These are phyloP conservation scores for Myriosclerotinia duriaeana DNA, from an alignment of 2,329 filamentous ascomycete genomes.

Conservation along the genomic window DNA sequence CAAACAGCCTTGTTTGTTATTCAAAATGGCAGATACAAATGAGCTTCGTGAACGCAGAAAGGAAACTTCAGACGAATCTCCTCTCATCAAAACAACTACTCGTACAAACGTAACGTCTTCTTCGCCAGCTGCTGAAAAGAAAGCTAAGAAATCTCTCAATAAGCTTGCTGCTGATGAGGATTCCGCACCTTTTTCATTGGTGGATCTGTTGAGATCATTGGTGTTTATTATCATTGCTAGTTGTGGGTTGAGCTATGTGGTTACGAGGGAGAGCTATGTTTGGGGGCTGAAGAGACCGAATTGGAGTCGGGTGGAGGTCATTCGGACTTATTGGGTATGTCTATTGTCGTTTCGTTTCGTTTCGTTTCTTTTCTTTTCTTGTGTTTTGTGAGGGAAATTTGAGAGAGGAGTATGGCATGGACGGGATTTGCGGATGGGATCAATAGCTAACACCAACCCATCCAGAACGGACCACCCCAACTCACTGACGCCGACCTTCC, in stretches of 20 bases:
- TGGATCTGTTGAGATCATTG: slow-evolving; percentile 37
- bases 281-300: slow-evolving; percentile 37
- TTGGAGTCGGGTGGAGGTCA: slow-evolving; percentile 32
- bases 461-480: slow-evolving; percentile 57
- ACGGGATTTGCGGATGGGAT: background rate
- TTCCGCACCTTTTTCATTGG: slow-evolving; percentile 29
- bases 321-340: slow-evolving; percentile 36
- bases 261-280: slow-evolving; percentile 37
- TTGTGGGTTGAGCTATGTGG: slow-evolving; percentile 37
- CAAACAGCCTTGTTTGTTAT: background rate
- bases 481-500: slow-evolving; percentile 75
- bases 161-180: slow-evolving; percentile 36
- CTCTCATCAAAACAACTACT: background rate
- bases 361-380: background rate
- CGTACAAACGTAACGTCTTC: background rate
- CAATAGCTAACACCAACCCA: slow-evolving; percentile 1
- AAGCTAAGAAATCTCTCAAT: slow-evolving; percentile 10
- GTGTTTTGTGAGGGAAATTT: background rate
- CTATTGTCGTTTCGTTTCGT: background rate
- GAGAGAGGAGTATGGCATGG: background rate
- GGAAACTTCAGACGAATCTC: background rate
- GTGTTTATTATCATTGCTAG: slow-evolving; percentile 35
- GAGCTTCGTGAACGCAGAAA: slow-evolving; percentile 17
- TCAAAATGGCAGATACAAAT: slow-evolving; percentile 12
- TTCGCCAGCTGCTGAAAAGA: slow-evolving; percentile 2